Evolutionary conservation across 169 alveolate genomes (phyloP).

Genomic region (Babesia sp.): DNA sequence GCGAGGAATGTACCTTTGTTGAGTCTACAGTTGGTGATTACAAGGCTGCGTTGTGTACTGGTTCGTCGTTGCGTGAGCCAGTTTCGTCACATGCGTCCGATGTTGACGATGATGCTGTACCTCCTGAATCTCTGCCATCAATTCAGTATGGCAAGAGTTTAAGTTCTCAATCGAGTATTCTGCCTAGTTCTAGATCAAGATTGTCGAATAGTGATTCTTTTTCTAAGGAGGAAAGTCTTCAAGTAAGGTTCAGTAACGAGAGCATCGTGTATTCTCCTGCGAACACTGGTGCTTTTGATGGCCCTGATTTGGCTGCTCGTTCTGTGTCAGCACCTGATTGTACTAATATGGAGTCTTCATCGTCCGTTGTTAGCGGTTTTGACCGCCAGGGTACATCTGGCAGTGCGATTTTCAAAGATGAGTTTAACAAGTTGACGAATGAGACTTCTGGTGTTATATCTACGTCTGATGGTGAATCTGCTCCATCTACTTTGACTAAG

Average conservation of each 20-base stretch:
- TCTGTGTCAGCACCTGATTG: neutral
- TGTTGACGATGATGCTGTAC: neutral
- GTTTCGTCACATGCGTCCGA: neutral
- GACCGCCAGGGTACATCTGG: neutral
- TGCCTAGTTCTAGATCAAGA: neutral
- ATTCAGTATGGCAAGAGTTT: neutral
- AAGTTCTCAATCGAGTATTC: neutral
- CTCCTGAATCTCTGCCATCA: neutral
- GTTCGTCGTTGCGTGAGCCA: neutral
- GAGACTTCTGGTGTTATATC: slow-evolving; percentile 7
- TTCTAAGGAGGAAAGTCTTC: neutral
- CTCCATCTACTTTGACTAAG: neutral
- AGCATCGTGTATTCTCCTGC: too few relatives aligned
- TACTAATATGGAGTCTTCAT: neutral
- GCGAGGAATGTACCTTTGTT: slow-evolving; percentile 42
- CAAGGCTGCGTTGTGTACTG: slow-evolving; percentile 20
- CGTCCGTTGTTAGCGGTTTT: neutral
- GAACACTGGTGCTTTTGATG: neutral
- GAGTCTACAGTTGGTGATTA: slow-evolving; percentile 44
- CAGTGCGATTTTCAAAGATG: neutral
- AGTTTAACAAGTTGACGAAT: slow-evolving; percentile 5
- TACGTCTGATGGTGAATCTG: neutral
- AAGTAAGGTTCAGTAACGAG: neutral
- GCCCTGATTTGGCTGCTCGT: neutral
- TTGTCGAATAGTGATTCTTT: neutral